Percentiles rank a stretch among this genome's conserved stretches.
phyloP scores from a whole-genome alignment of 257 asterid species.

The Plantago major region DNA sequence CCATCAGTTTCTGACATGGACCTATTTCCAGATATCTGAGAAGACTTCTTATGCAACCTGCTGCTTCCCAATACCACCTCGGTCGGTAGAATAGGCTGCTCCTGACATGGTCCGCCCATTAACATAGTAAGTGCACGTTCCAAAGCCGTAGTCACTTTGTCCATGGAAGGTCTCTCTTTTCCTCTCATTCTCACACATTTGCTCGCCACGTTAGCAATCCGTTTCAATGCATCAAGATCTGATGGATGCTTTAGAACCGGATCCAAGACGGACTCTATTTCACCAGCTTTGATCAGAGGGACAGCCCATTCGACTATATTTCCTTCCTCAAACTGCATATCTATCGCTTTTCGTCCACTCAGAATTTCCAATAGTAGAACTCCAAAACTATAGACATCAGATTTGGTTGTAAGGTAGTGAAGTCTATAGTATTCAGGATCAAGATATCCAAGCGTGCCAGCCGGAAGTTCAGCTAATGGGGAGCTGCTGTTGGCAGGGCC shows the following conservation, averaged over 20 bases:
- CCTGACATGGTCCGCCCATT: conserved; percentile 56
- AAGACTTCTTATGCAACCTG: no score
- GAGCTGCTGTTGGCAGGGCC: conserved; percentile 73
- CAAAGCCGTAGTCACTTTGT: conserved; percentile 64
- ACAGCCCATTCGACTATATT: conserved; percentile 85
- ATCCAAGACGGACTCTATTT: conserved; percentile 48
- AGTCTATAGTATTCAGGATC: conserved; percentile 86
- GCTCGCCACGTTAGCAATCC: conserved; percentile 65
- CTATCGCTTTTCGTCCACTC: conserved; percentile 89
- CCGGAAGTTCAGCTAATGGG: conserved; percentile 45
- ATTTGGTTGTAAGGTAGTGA: conserved; percentile 66
- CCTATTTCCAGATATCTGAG: conserved; percentile 31
- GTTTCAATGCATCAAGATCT: conserved; percentile 55
- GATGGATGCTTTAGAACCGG: conserved; percentile 61
- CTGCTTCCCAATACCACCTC: conserved; percentile 52
- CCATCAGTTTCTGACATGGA: conserved; percentile 50
- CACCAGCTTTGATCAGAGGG: conserved; percentile 80
- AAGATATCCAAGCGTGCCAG: conserved; percentile 92
- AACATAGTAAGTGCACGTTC: conserved; percentile 45
- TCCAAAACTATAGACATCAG: conserved; percentile 81
- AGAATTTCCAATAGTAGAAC: conserved; percentile 75
- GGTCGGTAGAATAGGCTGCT: conserved; percentile 8
- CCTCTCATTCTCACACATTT: conserved; percentile 82
- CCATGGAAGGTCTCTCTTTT: conserved; percentile 81
- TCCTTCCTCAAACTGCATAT: conserved; percentile 68